Evolutionary conservation across 768 basidiomycete species (phyloP).

Genomic region (Termitomyces sp.): DNA sequence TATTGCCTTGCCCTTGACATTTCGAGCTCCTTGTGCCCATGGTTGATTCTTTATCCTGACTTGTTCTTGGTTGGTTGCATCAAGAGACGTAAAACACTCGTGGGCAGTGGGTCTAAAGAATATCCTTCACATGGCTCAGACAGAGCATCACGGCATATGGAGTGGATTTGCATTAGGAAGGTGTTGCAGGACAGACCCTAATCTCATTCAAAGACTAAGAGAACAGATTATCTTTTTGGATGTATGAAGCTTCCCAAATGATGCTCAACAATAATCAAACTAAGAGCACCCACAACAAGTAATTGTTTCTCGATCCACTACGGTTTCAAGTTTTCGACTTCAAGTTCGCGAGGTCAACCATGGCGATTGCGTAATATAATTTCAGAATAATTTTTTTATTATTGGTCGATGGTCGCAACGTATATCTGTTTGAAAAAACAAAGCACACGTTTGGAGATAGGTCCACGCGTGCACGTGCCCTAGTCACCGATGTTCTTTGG

Average conservation of each 20-base stretch:
- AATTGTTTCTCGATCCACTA: neutral
- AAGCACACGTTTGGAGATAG: neutral
- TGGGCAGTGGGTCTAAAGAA: conserved; percentile 31
- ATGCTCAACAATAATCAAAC: neutral
- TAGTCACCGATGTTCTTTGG: neutral
- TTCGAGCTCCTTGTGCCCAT: conserved; percentile 26
- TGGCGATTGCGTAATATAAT: neutral
- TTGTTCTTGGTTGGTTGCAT: conserved; percentile 33
- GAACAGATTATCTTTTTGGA: neutral
- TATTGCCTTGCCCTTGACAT: conserved; percentile 22
- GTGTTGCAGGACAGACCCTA: conserved; percentile 59
- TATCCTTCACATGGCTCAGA: conserved; percentile 16
- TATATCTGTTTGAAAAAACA: neutral
- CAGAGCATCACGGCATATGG: conserved; percentile 27
- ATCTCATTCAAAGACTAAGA: conserved; percentile 34
- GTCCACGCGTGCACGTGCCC: conserved; percentile 10
- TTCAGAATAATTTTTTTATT: neutral
- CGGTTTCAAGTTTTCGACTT: neutral
- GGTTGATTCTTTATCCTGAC: conserved; percentile 50
- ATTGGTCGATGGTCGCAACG: neutral
- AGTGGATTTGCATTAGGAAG: conserved; percentile 57
- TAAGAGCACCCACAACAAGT: neutral
- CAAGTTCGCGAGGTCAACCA: neutral
- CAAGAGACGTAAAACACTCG: conserved; percentile 11
- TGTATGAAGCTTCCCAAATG: neutral